phyloP scores from a whole-genome alignment of 192 early-diverging fungal genomes.

The Mortierella hygrophila region DNA sequence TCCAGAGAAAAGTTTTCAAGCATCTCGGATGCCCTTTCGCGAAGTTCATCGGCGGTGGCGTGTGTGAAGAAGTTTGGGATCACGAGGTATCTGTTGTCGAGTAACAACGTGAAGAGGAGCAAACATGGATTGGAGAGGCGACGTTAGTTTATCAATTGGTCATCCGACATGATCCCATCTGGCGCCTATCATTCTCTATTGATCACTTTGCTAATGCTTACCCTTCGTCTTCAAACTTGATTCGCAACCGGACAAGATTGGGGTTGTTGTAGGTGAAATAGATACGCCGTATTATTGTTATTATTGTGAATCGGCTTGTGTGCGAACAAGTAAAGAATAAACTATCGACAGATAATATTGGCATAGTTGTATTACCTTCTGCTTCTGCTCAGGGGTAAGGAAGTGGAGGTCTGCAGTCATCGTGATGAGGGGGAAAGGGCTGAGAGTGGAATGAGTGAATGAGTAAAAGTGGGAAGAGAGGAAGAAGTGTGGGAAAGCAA shows the following conservation, averaged over 20 bases:
- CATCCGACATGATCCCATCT: neutral
- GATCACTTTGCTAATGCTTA: neutral
- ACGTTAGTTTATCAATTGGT: neutral
- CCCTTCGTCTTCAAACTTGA: slow-evolving; percentile 54
- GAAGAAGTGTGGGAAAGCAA: neutral
- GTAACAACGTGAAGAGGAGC: neutral
- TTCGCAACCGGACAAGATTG: neutral
- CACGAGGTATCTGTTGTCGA: slow-evolving; percentile 66
- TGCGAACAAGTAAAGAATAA: too few relatives aligned
- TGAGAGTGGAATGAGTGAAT: slow-evolving; percentile 1
- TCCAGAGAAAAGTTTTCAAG: slow-evolving; percentile 74
- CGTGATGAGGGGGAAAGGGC: neutral
- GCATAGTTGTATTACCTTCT: slow-evolving; percentile 19
- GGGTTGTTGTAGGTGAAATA: neutral
- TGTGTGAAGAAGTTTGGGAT: slow-evolving; percentile 75
- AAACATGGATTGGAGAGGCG: too few relatives aligned
- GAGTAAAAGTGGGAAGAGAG: neutral
- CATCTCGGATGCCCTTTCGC: slow-evolving; percentile 63
- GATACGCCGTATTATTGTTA: neutral
- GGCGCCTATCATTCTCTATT: neutral
- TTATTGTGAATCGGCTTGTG: too few relatives aligned
- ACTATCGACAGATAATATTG: too few relatives aligned
- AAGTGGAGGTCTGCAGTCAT: slow-evolving; percentile 33
- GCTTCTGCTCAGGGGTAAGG: slow-evolving; percentile 53
- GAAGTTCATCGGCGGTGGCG: slow-evolving; percentile 60